These are phyloP conservation scores for Aspergillus spinulosporus DNA, from an alignment of 2,329 filamentous ascomycete genomes.

Conservation along the genomic window DNA sequence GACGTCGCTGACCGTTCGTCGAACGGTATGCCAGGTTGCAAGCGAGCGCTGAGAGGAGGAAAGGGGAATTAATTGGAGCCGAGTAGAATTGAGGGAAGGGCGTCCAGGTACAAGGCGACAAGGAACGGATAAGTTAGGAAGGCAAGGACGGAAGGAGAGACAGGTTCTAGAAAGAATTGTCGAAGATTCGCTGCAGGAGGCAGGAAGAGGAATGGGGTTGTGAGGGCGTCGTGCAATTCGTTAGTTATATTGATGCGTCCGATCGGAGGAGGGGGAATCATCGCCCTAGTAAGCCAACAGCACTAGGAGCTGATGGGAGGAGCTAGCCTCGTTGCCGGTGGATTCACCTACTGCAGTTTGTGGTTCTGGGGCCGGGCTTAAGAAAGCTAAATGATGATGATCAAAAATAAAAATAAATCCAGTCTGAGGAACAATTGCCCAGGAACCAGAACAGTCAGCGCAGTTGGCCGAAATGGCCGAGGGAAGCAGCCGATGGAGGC, in stretches of 20 bases:
- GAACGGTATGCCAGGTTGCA: neutral
- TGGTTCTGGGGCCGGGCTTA: conserved; percentile 6
- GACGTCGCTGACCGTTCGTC: neutral
- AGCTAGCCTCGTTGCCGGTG: conserved; percentile 20
- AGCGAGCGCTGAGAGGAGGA: conserved; percentile 3
- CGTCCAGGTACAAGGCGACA: conserved; percentile 10
- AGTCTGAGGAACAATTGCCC: neutral
- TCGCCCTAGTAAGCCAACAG: conserved; percentile 4
- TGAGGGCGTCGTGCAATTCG: conserved; percentile 21
- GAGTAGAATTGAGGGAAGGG: conserved; percentile 5
- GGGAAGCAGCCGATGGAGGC: neutral
- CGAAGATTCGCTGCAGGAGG: conserved; percentile 9
- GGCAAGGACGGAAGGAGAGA: conserved; percentile 6
- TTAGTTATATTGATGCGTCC: conserved; percentile 24
- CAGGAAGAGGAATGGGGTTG: conserved; percentile 7
- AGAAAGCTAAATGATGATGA: conserved; percentile 3
- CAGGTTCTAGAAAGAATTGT: conserved; percentile 11
- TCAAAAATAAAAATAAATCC: conserved; percentile 4
- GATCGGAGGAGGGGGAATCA: conserved; percentile 23
- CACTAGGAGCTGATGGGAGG: conserved; percentile 18
- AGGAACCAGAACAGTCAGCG: conserved; percentile 3
- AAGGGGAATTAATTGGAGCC: conserved; percentile 4
- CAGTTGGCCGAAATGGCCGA: neutral
- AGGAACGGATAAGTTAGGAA: neutral
- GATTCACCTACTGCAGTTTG: conserved; percentile 1